Base-by-base conservation (phyloP, 345 rosid species). In the Eucalyptus microcorys region DNA sequence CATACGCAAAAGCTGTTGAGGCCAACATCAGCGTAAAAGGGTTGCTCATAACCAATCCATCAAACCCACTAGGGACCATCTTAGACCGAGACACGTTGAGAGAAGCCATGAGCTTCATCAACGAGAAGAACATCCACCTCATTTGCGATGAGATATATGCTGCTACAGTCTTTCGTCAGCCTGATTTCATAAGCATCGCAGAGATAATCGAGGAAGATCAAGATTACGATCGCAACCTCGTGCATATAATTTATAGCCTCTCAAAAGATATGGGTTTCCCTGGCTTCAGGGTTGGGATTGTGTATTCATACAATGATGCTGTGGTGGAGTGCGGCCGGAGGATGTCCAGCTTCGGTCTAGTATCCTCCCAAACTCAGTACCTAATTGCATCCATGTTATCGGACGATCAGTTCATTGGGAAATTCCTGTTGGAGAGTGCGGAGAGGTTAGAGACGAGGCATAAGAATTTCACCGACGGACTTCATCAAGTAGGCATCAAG, bases 221-320 rank as follows among this genome's bases (percentile, higher is more conserved):
- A 7, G 53, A 87, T 0, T 94, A 94, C 90, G 92, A 98, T 88
- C 95, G 88, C 3, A 91, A 95, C 87, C 94, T 98, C 52, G 91
- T 98, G 32, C 99, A 97, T 90, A 90, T 98, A 37, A 95, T 98
- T 5, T 95, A 98, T 59, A 98, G 99, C 68, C 94, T 97, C n/a
- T 98, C 99, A 2, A 98, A 98, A 90, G 99, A 97, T 92, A 93
- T 98, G 98, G 99, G 99, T 14, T 91, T 98, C 30, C 98, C 99
- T 2, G 99, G 99, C 27, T 95, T 97, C 68, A 93, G 99, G 85
- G 95, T 98, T 7, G 99, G 99, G 40, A 94, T 98, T 24, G 86
- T 97, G 14, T 98, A 98, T 90, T 98, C 99, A 14, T 97, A 97
- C 94, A 98, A 98, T 37, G 93, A 98, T 90, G 90, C 90, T 19